These are phyloP conservation scores for Ophiostoma sp. DNA, from an alignment of 2,329 filamentous ascomycete species.

Conservation along the genomic window DNA sequence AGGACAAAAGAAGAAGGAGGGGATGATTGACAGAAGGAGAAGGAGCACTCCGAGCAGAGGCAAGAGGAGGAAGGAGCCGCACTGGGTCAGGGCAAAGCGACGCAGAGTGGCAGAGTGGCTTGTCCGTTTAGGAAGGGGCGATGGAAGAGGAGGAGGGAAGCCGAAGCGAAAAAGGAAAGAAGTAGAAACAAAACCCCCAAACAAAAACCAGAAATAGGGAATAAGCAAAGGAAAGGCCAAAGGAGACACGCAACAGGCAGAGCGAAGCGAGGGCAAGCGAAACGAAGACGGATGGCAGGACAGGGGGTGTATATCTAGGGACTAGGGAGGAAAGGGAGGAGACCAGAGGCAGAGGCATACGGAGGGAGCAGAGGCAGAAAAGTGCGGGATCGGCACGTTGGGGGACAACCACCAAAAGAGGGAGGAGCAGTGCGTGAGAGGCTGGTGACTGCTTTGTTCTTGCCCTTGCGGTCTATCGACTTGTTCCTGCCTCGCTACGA, in stretches of 20 bases:
- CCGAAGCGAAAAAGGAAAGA: neutral
- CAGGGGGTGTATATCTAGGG: slow-evolving; percentile 9
- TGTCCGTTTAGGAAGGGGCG: neutral
- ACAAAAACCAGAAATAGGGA: slow-evolving; percentile 1
- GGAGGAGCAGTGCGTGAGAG: neutral
- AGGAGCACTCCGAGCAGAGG: neutral
- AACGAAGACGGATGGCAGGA: neutral
- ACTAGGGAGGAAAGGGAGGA: neutral
- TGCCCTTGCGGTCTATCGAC: neutral
- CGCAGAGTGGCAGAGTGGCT: neutral
- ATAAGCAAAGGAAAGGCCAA: neutral
- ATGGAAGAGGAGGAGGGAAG: neutral
- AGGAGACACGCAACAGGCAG: neutral
- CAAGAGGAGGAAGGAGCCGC: slow-evolving; percentile 4
- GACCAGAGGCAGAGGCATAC: neutral
- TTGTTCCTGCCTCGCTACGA: neutral
- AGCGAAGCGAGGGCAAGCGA: neutral
- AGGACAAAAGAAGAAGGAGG: slow-evolving; percentile 5
- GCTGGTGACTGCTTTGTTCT: neutral
- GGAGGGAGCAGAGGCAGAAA: neutral
- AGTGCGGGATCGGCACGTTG: slow-evolving; percentile 6
- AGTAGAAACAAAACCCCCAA: slow-evolving; percentile 8
- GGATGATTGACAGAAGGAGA: slow-evolving; percentile 5
- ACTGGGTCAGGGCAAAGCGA: neutral
- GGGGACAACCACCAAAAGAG: neutral